phyloP scores from a whole-genome alignment of 441 rosid species.

The Populus hybrid region DNA sequence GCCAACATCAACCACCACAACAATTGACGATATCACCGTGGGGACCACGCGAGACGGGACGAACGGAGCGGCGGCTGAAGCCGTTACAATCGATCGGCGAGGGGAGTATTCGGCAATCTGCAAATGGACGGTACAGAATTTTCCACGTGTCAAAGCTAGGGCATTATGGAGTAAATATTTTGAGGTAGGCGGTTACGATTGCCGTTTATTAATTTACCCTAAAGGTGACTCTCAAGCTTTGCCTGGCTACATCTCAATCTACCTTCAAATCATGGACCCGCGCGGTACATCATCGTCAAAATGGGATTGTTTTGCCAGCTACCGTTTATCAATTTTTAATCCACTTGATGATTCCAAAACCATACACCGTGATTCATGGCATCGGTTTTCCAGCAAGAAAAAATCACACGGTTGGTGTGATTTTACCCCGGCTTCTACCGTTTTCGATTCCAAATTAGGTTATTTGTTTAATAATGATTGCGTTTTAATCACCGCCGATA shows the following conservation, averaged over 20 bases:
- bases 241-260: conserved; percentile 91
- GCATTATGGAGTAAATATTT: conserved; percentile 97
- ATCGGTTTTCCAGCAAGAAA: conserved; percentile 89
- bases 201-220: conserved; percentile 91
- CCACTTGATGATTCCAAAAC: conserved; percentile 77
- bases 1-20: too few relatives aligned
- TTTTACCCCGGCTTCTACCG: conserved; percentile 79
- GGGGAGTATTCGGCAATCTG: conserved; percentile 85
- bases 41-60: too few relatives aligned
- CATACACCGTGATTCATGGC: conserved; percentile 97
- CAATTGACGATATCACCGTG: too few relatives aligned
- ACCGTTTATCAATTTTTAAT: conserved; percentile 82
- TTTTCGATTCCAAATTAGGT: conserved; percentile 83
- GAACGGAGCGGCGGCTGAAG: too few relatives aligned
- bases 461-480: too few relatives aligned
- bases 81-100: too few relatives aligned
- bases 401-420: conserved; percentile 99
- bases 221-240: conserved; percentile 97
- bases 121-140: conserved; percentile 84
- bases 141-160: conserved; percentile 82
- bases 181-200: conserved; percentile 99
- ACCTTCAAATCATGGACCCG: conserved; percentile 98
- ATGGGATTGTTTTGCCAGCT: conserved; percentile 99
- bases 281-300: conserved; percentile 79
- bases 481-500: too few relatives aligned